Conservation (phyloP, 306 rosid species). For the Cotoneaster glaucophyllus region DNA sequence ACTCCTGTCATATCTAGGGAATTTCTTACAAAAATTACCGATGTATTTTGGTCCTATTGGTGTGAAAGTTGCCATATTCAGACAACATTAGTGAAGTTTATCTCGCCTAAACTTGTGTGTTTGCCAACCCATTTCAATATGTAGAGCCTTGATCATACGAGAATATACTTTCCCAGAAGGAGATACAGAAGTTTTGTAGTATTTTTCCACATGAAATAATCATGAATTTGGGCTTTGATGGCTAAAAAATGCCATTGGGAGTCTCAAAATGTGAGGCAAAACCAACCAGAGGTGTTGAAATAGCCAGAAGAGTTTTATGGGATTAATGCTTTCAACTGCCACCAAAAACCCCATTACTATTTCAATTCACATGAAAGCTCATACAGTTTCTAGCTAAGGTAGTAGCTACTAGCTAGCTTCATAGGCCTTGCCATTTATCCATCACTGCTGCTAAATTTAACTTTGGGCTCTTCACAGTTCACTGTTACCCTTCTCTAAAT, state of each 20-base stretch:
- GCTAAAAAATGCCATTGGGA: background rate
- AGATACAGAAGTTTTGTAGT: background rate
- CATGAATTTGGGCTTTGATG: background rate
- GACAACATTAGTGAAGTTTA: no score
- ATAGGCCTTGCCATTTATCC: background rate
- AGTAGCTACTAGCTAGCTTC: background rate
- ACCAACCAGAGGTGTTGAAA: background rate
- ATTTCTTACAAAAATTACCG: no score
- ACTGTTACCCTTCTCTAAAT: background rate
- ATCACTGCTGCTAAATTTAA: background rate
- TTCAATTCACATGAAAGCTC: background rate
- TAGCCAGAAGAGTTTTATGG: background rate
- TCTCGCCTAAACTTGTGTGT: background rate
- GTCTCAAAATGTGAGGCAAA: no score
- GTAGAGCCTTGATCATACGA: background rate
- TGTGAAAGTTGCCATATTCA: background rate
- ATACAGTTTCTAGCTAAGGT: background rate
- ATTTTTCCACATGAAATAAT: background rate
- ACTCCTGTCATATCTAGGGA: no score
- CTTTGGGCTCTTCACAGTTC: background rate
- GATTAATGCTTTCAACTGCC: slow-evolving; percentile 13
- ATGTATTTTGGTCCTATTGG: no score
- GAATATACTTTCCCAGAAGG: background rate
- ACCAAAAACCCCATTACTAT: background rate
- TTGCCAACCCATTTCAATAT: background rate